Conservation (phyloP, 1,284 basidiomycete species). For the Sporisorium exsertum region DNA sequence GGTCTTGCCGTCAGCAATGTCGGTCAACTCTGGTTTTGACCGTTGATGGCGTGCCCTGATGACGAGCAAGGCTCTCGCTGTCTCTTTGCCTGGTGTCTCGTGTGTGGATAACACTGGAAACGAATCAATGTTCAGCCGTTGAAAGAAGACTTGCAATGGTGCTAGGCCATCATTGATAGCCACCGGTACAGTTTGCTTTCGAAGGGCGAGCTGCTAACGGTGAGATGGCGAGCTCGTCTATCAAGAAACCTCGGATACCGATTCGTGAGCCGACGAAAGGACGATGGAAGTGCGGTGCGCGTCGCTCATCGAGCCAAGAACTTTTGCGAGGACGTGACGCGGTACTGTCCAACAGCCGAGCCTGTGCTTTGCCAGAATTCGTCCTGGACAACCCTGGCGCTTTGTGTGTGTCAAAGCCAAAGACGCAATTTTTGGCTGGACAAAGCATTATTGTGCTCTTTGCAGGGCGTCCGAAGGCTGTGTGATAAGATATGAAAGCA, state of each 20-base stretch:
- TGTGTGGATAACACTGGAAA: too few species aligned
- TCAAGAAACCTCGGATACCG: background rate
- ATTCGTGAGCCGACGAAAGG: background rate
- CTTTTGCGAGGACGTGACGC: conserved; percentile 9
- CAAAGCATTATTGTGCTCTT: too few species aligned
- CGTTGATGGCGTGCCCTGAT: background rate
- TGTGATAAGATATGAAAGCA: background rate
- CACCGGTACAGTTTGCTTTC: background rate
- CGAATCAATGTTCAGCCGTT: background rate
- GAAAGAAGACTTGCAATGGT: background rate
- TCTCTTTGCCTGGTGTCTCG: background rate
- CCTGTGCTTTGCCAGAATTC: background rate
- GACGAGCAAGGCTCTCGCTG: background rate
- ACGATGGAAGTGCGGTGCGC: conserved; percentile 22
- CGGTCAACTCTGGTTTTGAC: background rate
- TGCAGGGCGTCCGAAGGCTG: too few species aligned
- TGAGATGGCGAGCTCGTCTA: background rate
- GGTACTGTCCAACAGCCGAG: background rate
- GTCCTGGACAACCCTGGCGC: background rate
- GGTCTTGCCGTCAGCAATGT: background rate
- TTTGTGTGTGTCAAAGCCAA: background rate
- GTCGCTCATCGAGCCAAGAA: conserved; percentile 10
- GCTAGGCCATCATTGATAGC: background rate
- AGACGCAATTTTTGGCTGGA: too few species aligned
- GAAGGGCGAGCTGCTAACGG: background rate